phyloP scores from a whole-genome alignment of 2,329 filamentous ascomycete genomes.

The Cordyceps sp. region DNA sequence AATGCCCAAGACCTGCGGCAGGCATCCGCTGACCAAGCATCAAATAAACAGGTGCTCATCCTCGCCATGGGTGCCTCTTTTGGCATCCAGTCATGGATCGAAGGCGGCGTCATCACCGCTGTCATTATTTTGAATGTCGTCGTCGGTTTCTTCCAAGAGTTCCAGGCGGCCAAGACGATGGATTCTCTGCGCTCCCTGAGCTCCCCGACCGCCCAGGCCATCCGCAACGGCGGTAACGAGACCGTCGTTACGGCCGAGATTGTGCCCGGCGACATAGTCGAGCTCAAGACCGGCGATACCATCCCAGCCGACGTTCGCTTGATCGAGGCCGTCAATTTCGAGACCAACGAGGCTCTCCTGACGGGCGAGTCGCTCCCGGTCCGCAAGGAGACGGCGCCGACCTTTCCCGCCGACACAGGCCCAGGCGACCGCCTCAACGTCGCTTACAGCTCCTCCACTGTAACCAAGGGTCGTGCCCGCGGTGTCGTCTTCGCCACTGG shows the following conservation, averaged over 20 bases:
- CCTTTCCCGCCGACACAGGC: constrained; percentile 24
- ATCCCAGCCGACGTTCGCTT: constrained; percentile 42
- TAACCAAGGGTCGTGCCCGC: constrained; percentile 41
- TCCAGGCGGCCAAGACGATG: constrained; percentile 31
- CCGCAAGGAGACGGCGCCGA: constrained; percentile 29
- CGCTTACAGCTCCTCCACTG: constrained; percentile 44
- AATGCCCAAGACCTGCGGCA: too few relatives aligned
- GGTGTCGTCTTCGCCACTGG: constrained; percentile 46
- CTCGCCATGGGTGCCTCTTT: constrained; percentile 41
- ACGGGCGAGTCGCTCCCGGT: constrained; percentile 49
- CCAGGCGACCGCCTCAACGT: constrained; percentile 44
- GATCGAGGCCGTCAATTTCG: constrained; percentile 45
- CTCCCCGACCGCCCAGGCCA: constrained; percentile 24
- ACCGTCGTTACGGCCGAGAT: constrained; percentile 24
- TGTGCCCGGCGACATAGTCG: constrained; percentile 40
- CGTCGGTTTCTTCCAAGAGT: constrained; percentile 31
- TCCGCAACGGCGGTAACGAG: constrained; percentile 22
- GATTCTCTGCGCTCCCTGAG: constrained; percentile 26
- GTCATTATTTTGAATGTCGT: constrained; percentile 42
- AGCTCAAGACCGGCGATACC: constrained; percentile 39
- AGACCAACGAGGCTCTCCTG: constrained; percentile 49
- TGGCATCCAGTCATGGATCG: constrained; percentile 41
- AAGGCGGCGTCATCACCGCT: constrained; percentile 39
- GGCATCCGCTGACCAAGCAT: too few relatives aligned
- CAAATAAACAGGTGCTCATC: constrained; percentile 35